phyloP scores from a whole-genome alignment of 2,329 filamentous ascomycete species.

The Geoglossum cookeanum region DNA sequence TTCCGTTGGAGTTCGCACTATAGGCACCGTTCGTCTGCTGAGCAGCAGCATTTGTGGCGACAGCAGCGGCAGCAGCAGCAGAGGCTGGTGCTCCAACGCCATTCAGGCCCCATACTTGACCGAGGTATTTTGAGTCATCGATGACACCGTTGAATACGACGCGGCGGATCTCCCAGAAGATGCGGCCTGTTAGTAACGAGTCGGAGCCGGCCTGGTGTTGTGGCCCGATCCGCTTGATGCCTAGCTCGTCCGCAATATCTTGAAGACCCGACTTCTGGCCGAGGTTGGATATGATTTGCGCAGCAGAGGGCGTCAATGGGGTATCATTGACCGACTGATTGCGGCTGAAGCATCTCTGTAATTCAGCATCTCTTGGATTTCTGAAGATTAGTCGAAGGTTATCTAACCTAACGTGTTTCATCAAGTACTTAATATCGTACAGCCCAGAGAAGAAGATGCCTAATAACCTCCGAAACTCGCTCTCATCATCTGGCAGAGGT shows the following conservation, averaged over 20 bases:
- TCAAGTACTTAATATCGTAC: conserved; percentile 93
- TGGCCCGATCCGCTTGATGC: conserved; percentile 69
- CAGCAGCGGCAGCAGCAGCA: conserved; percentile 32
- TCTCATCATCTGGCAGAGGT: conserved; percentile 71
- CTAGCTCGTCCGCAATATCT: conserved; percentile 82
- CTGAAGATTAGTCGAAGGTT: neutral
- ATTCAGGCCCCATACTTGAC: conserved; percentile 86
- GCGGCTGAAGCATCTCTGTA: conserved; percentile 36
- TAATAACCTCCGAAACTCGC: conserved; percentile 74
- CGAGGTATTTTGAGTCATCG: conserved; percentile 56
- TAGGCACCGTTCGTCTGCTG: conserved; percentile 34
- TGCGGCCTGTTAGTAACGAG: conserved; percentile 76
- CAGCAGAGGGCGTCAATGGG: conserved; percentile 42
- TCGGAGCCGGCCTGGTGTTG: conserved; percentile 90
- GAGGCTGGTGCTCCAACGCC: conserved; percentile 34
- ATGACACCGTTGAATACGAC: conserved; percentile 73
- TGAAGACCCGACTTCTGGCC: conserved; percentile 84
- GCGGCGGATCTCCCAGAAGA: conserved; percentile 85
- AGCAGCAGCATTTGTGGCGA: conserved; percentile 21
- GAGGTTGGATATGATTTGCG: conserved; percentile 63
- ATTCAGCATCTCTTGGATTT: neutral
- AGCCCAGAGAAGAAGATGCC: conserved; percentile 84
- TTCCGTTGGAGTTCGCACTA: conserved; percentile 28
- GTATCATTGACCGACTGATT: conserved; percentile 45
- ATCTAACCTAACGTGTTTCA: conserved; percentile 41